A percentile compares a stretch with the other conserved stretches of the same genome.
These are phyloP conservation scores for Madurella fahalii DNA, from an alignment of 2,329 filamentous ascomycete genomes.

Conservation along the genomic window DNA sequence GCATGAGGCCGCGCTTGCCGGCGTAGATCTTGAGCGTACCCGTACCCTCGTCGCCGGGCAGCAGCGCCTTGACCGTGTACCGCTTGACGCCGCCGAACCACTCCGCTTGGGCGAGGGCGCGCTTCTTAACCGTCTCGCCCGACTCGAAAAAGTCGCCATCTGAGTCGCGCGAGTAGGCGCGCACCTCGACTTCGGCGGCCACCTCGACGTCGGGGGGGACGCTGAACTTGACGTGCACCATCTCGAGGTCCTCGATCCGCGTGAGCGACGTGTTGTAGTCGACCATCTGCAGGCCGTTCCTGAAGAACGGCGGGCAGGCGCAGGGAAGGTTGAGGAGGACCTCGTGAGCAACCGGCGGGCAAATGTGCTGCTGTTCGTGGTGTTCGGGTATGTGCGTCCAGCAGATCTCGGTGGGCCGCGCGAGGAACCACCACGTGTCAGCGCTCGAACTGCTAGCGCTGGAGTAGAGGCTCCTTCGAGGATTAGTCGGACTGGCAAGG, in stretches of 20 bases:
- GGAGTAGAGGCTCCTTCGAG: constrained; percentile 72
- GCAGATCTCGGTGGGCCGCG: constrained; percentile 81
- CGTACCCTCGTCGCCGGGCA: constrained; percentile 87
- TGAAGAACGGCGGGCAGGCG: constrained; percentile 84
- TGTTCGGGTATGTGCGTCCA: constrained; percentile 93
- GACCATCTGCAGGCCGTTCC: constrained; percentile 70
- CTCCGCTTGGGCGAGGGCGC: constrained; percentile 83
- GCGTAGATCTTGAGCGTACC: constrained; percentile 88
- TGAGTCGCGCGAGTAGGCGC: constrained; percentile 71
- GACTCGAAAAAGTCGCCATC: constrained; percentile 95
- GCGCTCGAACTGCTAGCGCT: constrained; percentile 64
- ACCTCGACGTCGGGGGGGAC: constrained; percentile 89
- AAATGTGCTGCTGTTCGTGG: constrained; percentile 86
- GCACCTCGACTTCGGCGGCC: constrained; percentile 85
- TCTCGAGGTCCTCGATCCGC: constrained; percentile 85
- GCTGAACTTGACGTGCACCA: constrained; percentile 82
- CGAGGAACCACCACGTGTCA: constrained; percentile 91
- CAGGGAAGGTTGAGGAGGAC: constrained; percentile 82
- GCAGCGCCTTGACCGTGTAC: constrained; percentile 86
- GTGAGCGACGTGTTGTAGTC: constrained; percentile 88
- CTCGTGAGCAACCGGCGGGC: constrained; percentile 81
- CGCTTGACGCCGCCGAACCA: constrained; percentile 86
- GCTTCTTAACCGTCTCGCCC: constrained; percentile 79
- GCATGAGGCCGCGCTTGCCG: constrained; percentile 92
- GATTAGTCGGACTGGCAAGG: constrained; percentile 85